These are phyloP conservation scores for Tephrocybe rancida DNA, from an alignment of 768 basidiomycete genomes.

Conservation along the genomic window DNA sequence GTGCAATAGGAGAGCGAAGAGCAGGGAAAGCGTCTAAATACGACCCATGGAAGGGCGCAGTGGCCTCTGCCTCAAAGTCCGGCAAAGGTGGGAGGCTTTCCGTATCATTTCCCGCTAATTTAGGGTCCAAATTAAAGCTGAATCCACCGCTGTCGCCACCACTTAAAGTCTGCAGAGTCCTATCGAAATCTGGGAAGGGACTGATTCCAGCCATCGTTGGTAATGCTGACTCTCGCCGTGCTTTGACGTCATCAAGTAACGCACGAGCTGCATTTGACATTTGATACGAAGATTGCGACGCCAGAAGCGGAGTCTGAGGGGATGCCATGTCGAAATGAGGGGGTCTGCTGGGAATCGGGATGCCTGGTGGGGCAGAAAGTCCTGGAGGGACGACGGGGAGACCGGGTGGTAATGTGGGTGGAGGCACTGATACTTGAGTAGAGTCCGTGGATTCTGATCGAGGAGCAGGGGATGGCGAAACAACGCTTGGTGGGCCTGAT, in stretches of 20 bases:
- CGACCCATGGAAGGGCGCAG: constrained; percentile 61
- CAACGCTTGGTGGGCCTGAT: constrained; percentile 45
- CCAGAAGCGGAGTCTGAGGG: constrained; percentile 50
- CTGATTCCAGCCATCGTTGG: constrained; percentile 44
- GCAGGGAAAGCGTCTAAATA: constrained; percentile 75
- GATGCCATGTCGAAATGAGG: constrained; percentile 51
- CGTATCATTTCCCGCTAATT: constrained; percentile 55
- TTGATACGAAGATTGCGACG: constrained; percentile 73
- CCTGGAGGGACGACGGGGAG: constrained; percentile 50
- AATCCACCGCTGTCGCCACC: constrained; percentile 71
- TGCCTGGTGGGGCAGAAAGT: constrained; percentile 62
- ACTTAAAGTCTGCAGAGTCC: constrained; percentile 74
- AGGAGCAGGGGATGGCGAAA: constrained; percentile 28
- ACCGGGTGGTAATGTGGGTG: constrained; percentile 44
- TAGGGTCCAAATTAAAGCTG: constrained; percentile 86
- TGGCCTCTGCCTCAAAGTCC: constrained; percentile 55
- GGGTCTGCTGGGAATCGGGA: constrained; percentile 55
- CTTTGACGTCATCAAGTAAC: constrained; percentile 81
- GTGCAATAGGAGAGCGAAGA: constrained; percentile 40
- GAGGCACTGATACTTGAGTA: constrained; percentile 13
- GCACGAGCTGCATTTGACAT: constrained; percentile 87
- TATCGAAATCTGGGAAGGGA: constrained; percentile 90
- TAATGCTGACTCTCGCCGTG: constrained; percentile 62
- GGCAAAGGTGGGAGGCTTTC: constrained; percentile 42
- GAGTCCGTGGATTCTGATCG: constrained; percentile 36